Base-by-base conservation (phyloP, 1,139 yeast genomes). In the Saccharomyces pastorianus region DNA sequence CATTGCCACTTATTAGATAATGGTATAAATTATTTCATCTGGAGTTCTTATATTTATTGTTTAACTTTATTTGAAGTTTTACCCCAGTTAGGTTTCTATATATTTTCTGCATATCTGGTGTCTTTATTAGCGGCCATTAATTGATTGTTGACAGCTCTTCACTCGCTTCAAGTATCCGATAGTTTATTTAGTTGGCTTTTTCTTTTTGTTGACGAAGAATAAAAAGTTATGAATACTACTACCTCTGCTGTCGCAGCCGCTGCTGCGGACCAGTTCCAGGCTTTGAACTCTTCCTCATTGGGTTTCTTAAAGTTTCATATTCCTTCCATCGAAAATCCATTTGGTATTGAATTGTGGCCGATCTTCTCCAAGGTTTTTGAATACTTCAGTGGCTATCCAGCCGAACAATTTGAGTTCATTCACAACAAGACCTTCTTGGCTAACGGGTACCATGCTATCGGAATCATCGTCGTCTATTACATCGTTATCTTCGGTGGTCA, bases 281-380 rank as follows among this genome's bases (percentile, higher is more conserved):
- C 28, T 17, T 46, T 47, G 38, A 31, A 29, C 50, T 17, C 41
- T 47, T 53, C 50, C 46, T 56, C 50, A 51, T 55, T 55, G 46
- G 51, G 61, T 27, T 63, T 62, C 62, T 56, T 64, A 25, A 51
- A 61, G 31, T 55, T 59, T 48, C 65, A 64, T 27, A 49, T 65
- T 28, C 97, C 97, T 47, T 74, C 85, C 46, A 67, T 89, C 53
- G 87, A 87, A 53, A 79, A 88, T 58, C 98, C 98, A 17, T 93
- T 91, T 71, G 99, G 99, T 51, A 60, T 93, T 53, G 80, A 87
- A 65, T 76, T 93, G 59, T 93, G 96, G 96, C 95, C 96, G 29
- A 73, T 91, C 57, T 89, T 93, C 71, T 82, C 84, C 66, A 74
- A 73, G 59, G 73, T 74, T 28, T 84, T 83, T 64, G 80, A 77